A percentile compares a stretch with the other conserved stretches of the same genome.
These are phyloP conservation scores for Cavenderia fasciculata DNA, from an alignment of 78 protist genomes.

Conservation along the genomic window DNA sequence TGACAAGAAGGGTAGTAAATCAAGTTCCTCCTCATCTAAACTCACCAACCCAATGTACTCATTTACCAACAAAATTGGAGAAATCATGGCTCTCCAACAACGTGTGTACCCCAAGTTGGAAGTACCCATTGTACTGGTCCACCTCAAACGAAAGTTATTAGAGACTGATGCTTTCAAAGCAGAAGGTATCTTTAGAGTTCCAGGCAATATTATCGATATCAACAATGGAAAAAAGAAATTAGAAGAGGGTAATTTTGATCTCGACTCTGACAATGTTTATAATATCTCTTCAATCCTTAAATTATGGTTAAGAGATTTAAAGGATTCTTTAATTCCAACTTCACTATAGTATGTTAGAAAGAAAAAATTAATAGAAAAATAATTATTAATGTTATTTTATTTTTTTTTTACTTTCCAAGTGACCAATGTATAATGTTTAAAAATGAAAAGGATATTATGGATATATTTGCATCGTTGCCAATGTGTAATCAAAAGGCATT, in stretches of 20 bases:
- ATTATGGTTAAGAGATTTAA: slow-evolving; percentile 46
- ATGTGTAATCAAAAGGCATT: slow-evolving; percentile 7
- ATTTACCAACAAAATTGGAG: background rate
- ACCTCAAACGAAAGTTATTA: slow-evolving; percentile 23
- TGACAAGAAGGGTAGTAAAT: too few relatives aligned
- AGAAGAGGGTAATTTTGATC: slow-evolving; percentile 39
- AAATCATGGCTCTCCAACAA: slow-evolving; percentile 17
- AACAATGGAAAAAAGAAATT: slow-evolving; percentile 18
- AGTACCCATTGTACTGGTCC: slow-evolving; percentile 29
- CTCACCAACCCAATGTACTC: background rate
- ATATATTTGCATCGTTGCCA: too few relatives aligned
- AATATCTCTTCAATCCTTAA: slow-evolving; percentile 41
- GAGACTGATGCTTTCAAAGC: slow-evolving; percentile 36
- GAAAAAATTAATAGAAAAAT: too few relatives aligned
- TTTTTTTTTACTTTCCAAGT: too few relatives aligned
- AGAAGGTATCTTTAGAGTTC: slow-evolving; percentile 63
- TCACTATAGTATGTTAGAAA: too few relatives aligned
- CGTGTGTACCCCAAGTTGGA: slow-evolving; percentile 24
- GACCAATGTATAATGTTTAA: slow-evolving; percentile 28
- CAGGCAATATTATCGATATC: slow-evolving; percentile 47
- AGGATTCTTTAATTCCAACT: slow-evolving; percentile 33
- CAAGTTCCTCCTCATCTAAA: too few relatives aligned
- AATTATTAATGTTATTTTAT: too few relatives aligned
- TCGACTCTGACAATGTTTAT: slow-evolving; percentile 39
- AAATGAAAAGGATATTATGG: too few relatives aligned